Conservation (phyloP, 2,329 filamentous ascomycete genomes). For the Cladosporium velox region DNA sequence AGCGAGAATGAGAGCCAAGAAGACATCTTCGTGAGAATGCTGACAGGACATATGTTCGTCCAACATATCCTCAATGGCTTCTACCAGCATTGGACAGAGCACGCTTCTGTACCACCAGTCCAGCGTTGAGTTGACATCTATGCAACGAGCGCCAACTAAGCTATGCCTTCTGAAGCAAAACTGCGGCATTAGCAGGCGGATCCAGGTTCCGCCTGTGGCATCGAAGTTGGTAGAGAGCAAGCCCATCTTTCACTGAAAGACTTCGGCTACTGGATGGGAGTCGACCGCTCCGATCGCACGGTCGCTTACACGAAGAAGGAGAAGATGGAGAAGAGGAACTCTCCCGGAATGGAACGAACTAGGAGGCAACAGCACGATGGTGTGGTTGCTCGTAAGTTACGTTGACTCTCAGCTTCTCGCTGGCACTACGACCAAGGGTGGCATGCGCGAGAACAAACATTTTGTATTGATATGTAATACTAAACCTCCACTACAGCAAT, state of each 20-base stretch:
- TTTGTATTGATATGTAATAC: background rate
- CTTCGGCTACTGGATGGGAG: background rate
- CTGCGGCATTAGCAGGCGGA: background rate
- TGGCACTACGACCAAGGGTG: background rate
- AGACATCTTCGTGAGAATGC: slow-evolving; percentile 5
- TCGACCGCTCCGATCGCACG: background rate
- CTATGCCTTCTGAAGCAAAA: background rate
- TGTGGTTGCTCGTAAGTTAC: background rate
- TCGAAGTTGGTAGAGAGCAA: background rate
- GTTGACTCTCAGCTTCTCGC: background rate
- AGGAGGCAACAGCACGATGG: background rate
- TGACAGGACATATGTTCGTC: background rate
- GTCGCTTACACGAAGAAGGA: background rate
- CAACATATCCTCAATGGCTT: background rate
- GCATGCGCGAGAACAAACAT: background rate
- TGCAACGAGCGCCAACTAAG: background rate
- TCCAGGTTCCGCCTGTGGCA: background rate
- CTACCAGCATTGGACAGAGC: background rate
- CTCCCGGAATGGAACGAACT: background rate
- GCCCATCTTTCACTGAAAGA: background rate
- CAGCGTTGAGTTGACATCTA: background rate
- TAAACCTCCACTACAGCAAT: background rate
- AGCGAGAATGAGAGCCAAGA: slow-evolving; percentile 21
- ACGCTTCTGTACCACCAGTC: background rate
- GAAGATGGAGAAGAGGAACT: background rate